phyloP scores from a whole-genome alignment of 164 flowering plant species.

The Vitis cinerea region DNA sequence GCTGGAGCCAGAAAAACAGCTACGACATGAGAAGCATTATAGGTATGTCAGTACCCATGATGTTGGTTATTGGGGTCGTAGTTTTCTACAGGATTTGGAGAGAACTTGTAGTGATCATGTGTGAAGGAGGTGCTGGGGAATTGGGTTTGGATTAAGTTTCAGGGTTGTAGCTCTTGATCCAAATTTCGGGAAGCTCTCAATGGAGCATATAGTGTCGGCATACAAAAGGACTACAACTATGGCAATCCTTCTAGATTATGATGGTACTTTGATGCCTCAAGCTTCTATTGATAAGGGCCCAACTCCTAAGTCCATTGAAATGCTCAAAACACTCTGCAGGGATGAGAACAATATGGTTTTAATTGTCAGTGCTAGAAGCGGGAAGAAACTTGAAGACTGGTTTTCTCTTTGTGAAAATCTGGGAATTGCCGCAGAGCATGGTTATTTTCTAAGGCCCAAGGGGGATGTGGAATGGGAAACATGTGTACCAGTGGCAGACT shows the following conservation, averaged over 20 bases:
- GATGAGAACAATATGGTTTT: constrained; percentile 66
- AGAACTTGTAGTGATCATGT: constrained; percentile 63
- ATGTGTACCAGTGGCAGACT: constrained; percentile 47
- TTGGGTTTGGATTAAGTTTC: constrained; percentile 70
- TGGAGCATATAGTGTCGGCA: constrained; percentile 71
- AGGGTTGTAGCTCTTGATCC: constrained; percentile 75
- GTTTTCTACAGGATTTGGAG: constrained; percentile 66
- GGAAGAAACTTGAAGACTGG: constrained; percentile 53
- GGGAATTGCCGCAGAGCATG: constrained; percentile 79
- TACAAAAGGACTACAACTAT: constrained; percentile 56
- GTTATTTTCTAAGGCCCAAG: constrained; percentile 54
- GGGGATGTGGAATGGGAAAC: constrained; percentile 70
- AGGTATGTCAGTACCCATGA: constrained; percentile 74
- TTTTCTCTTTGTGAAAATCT: constrained; percentile 63
- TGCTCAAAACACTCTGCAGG: no score
- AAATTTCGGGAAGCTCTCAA: constrained; percentile 60
- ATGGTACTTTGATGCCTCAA: no score
- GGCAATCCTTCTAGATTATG: constrained; percentile 80
- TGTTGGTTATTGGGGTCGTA: constrained; percentile 73
- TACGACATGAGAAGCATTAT: constrained; percentile 76
- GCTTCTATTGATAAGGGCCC: no score
- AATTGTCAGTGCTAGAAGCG: constrained; percentile 61
- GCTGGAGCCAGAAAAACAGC: constrained; percentile 60
- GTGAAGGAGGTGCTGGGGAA: constrained; percentile 63
- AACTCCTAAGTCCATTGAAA: no score